These are phyloP conservation scores for Phialemonium atrogriseum DNA, from an alignment of 2,329 filamentous ascomycete species.

Conservation along the genomic window DNA sequence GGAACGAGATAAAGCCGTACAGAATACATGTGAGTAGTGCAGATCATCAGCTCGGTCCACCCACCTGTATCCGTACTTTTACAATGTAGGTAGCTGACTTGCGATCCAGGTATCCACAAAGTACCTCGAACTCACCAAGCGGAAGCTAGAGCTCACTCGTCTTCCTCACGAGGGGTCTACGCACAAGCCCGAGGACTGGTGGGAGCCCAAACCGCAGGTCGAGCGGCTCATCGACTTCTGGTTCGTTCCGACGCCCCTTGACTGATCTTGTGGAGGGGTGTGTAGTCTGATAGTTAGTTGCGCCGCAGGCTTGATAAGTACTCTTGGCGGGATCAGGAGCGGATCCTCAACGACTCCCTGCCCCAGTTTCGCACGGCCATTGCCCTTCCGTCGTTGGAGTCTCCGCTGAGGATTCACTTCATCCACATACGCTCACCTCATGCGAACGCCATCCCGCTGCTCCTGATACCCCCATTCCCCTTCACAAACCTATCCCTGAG, in stretches of 20 bases:
- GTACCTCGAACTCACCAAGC: slow-evolving; percentile 58
- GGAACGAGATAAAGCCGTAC: slow-evolving; percentile 44
- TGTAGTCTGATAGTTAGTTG: slow-evolving; percentile 3
- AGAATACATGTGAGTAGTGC: slow-evolving; percentile 43
- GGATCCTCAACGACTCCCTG: slow-evolving; percentile 46
- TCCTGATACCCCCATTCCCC: slow-evolving; percentile 59
- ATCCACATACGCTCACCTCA: slow-evolving; percentile 50
- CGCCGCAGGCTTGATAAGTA: slow-evolving; percentile 55
- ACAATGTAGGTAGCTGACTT: slow-evolving; percentile 18
- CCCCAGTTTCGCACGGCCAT: slow-evolving; percentile 57
- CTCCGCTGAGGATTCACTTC: slow-evolving; percentile 52
- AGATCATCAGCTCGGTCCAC: slow-evolving; percentile 1
- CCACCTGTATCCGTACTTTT: background rate
- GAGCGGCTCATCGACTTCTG: slow-evolving; percentile 60
- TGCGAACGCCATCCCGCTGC: slow-evolving; percentile 48
- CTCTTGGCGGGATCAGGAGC: slow-evolving; percentile 54
- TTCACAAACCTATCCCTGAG: slow-evolving; percentile 53
- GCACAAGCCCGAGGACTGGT: slow-evolving; percentile 41
- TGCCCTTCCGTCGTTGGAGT: slow-evolving; percentile 26
- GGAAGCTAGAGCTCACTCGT: slow-evolving; percentile 59
- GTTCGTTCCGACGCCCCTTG: slow-evolving; percentile 25
- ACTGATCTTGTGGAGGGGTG: background rate
- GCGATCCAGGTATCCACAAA: slow-evolving; percentile 50
- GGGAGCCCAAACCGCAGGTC: slow-evolving; percentile 51
- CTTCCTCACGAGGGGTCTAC: slow-evolving; percentile 50